Base-by-base conservation (phyloP, 1,284 basidiomycete genomes). In the Malassezia restricta region DNA sequence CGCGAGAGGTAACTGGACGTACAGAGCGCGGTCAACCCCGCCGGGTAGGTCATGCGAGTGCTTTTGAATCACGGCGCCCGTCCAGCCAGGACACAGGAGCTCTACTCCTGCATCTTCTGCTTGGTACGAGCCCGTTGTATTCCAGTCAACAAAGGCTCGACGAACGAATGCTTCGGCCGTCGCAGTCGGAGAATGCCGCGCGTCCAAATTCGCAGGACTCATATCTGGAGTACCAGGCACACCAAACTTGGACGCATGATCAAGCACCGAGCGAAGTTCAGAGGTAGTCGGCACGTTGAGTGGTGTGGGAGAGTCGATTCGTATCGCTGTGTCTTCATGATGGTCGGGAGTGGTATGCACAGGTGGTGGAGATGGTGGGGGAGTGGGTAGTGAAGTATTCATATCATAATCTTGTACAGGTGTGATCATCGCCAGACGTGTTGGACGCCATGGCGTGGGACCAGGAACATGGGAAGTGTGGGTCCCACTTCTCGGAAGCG, bases 171-270 rank as follows among this genome's bases (percentile, higher is more conserved):
- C 47, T 28, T 61, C 55, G 0, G 64, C 66, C 9, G 54, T 61
- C 8, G 43, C 44, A 44, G 59, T 59, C 15, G 60, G 57, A 6
- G 62, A 59, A 48, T 62, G 59, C 35, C 62, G 63, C 35, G 56
- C 56, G 14, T 62, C 60, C 32, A 57, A 48, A 28, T 66, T 54
- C 45, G 63, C 64, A 9, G 66, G 64, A 49, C 63, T 63, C 51
- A 66, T 61, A 27, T 65, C 63, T 38, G 66, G 66, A 4, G 66
- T 68, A 17, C 55, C 61, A 11, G 66, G 66, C 58, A 65, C 47
- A 28, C 46, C 48, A 24, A 50, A 55, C 9, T 33, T 43, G 6
- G 44, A 31, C 11, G 41, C 27, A n/a, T 52, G 42, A 24, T 41
- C 45, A 12, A 47, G 43, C 32, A 40, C 30, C 9, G 43, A 29